Percentiles rank a stretch among this genome's conserved stretches.
Conservation (phyloP, 163 green algal species). For the Scenedesmus sp. region DNA sequence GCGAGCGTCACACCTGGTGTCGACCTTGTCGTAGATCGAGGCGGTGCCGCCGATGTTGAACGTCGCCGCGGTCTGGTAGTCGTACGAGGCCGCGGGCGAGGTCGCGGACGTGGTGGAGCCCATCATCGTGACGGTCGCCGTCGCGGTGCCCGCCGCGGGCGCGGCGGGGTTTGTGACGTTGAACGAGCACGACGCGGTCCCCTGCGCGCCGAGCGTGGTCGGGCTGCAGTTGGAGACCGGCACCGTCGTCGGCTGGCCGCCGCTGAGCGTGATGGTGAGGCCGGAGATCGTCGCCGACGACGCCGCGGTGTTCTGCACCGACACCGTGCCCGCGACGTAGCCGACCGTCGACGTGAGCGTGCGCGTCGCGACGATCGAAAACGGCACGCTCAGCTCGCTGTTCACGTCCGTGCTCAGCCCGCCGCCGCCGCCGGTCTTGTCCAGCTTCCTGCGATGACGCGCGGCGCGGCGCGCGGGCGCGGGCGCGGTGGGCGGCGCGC, state of each 20-base stretch:
- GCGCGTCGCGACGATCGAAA: slow-evolving; percentile 14
- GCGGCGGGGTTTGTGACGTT: slow-evolving; percentile 31
- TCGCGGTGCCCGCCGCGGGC: slow-evolving; percentile 23
- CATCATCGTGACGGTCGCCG: slow-evolving; percentile 3
- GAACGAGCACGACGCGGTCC: slow-evolving; percentile 10
- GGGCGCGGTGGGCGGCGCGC: too few relatives aligned
- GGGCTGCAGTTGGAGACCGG: slow-evolving; percentile 9
- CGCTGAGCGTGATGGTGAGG: not conserved
- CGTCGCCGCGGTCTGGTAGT: slow-evolving; percentile 11
- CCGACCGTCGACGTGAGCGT: not conserved
- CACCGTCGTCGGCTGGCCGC: not conserved
- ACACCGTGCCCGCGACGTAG: slow-evolving; percentile 19
- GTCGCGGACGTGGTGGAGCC: not conserved
- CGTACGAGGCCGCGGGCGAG: not conserved
- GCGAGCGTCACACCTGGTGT: too few relatives aligned
- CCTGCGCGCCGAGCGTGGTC: not conserved
- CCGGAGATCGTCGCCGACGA: not conserved
- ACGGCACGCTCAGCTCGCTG: slow-evolving; percentile 2
- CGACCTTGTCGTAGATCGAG: slow-evolving; percentile 13
- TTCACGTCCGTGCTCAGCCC: not conserved
- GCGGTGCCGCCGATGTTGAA: slow-evolving; percentile 31
- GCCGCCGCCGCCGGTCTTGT: slow-evolving; percentile 28
- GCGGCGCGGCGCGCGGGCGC: too few relatives aligned
- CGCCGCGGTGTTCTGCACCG: slow-evolving; percentile 13
- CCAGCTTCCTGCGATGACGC: slow-evolving; percentile 15